A percentile compares a stretch with the other conserved stretches of the same genome.
These are phyloP conservation scores for Rhodotorula sp. DNA, from an alignment of 1,284 basidiomycete species.

Conservation along the genomic window DNA sequence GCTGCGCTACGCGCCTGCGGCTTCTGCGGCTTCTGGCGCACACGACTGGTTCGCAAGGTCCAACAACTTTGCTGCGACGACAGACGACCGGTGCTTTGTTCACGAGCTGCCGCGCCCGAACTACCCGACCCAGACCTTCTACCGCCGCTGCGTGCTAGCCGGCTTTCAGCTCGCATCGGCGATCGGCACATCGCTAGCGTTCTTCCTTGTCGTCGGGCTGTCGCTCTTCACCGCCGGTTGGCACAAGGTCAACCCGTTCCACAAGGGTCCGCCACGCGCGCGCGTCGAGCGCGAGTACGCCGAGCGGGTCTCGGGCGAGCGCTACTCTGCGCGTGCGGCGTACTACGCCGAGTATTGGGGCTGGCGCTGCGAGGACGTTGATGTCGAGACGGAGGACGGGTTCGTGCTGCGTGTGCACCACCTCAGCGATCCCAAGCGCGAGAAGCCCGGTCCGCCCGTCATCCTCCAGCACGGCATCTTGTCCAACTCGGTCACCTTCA, in stretches of 20 bases:
- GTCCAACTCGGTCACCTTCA: constrained; percentile 61
- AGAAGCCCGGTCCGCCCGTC: constrained; percentile 56
- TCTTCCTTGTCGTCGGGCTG: constrained; percentile 69
- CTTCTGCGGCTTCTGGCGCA: background rate
- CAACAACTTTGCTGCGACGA: constrained; percentile 16
- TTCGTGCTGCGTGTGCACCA: constrained; percentile 52
- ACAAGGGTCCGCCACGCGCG: constrained; percentile 25
- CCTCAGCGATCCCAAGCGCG: constrained; percentile 31
- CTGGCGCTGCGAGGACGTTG: constrained; percentile 55
- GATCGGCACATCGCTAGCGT: constrained; percentile 58
- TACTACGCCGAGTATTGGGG: constrained; percentile 49
- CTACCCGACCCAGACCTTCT: constrained; percentile 32
- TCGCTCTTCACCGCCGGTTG: constrained; percentile 66
- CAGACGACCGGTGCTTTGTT: constrained; percentile 21
- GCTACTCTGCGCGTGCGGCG: constrained; percentile 25
- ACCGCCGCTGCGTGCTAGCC: constrained; percentile 22
- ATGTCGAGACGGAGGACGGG: constrained; percentile 62
- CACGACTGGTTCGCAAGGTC: background rate
- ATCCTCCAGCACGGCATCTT: constrained; percentile 62
- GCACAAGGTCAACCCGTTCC: constrained; percentile 25
- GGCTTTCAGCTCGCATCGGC: constrained; percentile 28
- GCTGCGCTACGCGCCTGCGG: background rate
- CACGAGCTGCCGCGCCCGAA: constrained; percentile 20
- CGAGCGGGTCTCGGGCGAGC: constrained; percentile 34
- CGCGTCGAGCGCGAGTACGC: constrained; percentile 32